Evolutionary conservation across 495 filamentous ascomycete genomes (phyloP), one percentile per base, ranked within the genome.

Genomic region (Pseudevernia furfuracea): DNA sequence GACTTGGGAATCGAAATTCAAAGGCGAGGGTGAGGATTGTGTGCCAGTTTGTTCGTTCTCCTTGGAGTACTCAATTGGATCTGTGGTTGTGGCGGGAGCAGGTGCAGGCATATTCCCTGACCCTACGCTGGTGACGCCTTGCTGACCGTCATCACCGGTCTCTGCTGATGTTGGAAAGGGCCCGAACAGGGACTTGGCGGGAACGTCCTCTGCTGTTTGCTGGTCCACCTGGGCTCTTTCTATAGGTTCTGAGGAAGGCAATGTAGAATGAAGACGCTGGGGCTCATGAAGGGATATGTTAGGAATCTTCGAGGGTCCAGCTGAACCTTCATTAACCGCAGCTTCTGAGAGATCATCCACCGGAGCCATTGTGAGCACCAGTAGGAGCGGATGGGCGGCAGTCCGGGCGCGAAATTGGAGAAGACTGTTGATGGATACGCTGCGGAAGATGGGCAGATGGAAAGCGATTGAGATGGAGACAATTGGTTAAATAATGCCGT

Each of bases 1-100:
- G 12, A 48, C 23, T 56, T 60, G 57, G 21, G 56, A 30, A 17
- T 63, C 36, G 44, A 44, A 36, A 25, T 58, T 36, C 21, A 58
- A 34, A 28, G 46, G 37, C 6, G 63, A 23, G 9, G 46, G 10
- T 15, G 28, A 38, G 21, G 30, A 36, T 30, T 53, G 38, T 17
- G 11, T 14, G 23, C 23, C 36, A 4, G 19, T 43, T 48, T 56
- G 58, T 37, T 23, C 28, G 25, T 57, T 65, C 44, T 65, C 58
- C 23, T 56, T 58, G 15, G 63, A 65, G 36, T 36, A n/a, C 28
- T 44, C 63, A 61, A 59, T 55, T 25, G 43, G 63, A 65, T 65
- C 63, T 65, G 58, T 53, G 34, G 25, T 56, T 41, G 46, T 61
- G 32, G 37, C 21, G 23, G 25, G 46, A 60, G 32, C 25, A 34